Base-by-base conservation (phyloP, 2,329 filamentous ascomycete species). In the Beauveria sp. region DNA sequence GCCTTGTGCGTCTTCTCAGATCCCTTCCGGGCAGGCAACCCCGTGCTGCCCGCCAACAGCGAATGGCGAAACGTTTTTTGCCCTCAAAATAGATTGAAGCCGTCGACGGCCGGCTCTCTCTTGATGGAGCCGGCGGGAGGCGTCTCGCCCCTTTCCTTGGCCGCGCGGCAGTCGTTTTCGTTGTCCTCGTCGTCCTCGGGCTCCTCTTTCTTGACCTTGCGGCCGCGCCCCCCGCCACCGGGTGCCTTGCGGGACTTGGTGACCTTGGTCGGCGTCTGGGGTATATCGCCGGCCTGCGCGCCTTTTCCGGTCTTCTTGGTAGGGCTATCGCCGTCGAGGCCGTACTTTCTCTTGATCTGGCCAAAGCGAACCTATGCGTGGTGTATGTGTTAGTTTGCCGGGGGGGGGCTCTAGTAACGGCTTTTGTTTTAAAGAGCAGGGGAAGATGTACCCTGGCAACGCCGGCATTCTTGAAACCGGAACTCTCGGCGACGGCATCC, bases 291-390 rank as follows among this genome's bases (percentile, higher is more conserved):
- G 66, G 45, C 46, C 14, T 3, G 26, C 14, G 43, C 45, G 18
- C 14, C 53, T 7, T 24, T 49, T 63, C 26, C 45, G 9, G 64
- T 42, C 38, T 51, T 22, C 6, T 54, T 60, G 12, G 38, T 18
- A 38, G 62, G 42, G 10, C 59, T 51, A 5, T 73, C 71, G 63
- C 68, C 69, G 43, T 67, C 67, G 46, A 79, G 72, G 3, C 75
- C 75, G 0, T 79, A 71, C 69, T 81, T 80, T 51, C 73, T 71
- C 69, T 78, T 82, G 63, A 83, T 76, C 63, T 83, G 79, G 3
- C 77, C 74, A 62, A 78, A 83, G 51, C 81, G 78, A 45, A 76
- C 74, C 73, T 79, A 16, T 18, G 18, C 38, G 5, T 1, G 4
- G 34, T 9, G 24, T 22, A 18, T 24, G 1, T 34, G 50, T 34